These are phyloP conservation scores for Collariella sp. DNA, from an alignment of 495 filamentous ascomycete species.

Conservation along the genomic window DNA sequence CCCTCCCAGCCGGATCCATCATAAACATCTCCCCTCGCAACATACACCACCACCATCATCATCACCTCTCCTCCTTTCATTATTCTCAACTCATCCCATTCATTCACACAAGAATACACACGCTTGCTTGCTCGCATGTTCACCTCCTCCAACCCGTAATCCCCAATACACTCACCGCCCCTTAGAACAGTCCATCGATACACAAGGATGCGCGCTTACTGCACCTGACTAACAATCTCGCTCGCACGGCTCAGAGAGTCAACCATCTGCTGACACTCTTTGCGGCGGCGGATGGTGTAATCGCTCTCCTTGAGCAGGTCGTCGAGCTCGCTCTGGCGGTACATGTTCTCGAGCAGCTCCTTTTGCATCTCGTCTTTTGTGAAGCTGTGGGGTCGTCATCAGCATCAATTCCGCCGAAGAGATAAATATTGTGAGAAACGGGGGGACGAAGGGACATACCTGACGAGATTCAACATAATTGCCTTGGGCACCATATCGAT, in stretches of 20 bases:
- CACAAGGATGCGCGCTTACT: constrained; percentile 41
- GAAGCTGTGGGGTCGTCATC: constrained; percentile 52
- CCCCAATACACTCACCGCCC: not conserved
- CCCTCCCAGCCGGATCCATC: not conserved
- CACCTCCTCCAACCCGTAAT: too few relatives aligned
- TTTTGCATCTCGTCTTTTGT: constrained; percentile 98
- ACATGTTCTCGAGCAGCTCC: constrained; percentile 97
- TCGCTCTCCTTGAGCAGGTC: constrained; percentile 96
- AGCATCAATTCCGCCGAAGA: not conserved
- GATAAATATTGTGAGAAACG: not conserved
- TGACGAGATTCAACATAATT: constrained; percentile 94
- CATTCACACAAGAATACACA: not conserved
- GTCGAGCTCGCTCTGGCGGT: constrained; percentile 79
- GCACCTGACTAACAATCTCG: constrained; percentile 96
- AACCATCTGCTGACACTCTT: constrained; percentile 99
- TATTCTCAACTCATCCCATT: not conserved
- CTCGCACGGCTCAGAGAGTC: constrained; percentile 78
- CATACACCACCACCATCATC: not conserved
- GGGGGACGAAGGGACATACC: constrained; percentile 50
- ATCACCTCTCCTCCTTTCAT: not conserved
- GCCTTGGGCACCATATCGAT: constrained; percentile 99
- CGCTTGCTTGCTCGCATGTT: too few relatives aligned
- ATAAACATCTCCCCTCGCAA: not conserved
- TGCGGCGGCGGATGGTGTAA: constrained; percentile 87
- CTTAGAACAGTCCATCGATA: too few relatives aligned